A percentile compares a stretch with the other conserved stretches of the same genome.
phyloP scores from a whole-genome alignment of 2,329 filamentous ascomycete species.

The Conoideocrella luteorostrata region DNA sequence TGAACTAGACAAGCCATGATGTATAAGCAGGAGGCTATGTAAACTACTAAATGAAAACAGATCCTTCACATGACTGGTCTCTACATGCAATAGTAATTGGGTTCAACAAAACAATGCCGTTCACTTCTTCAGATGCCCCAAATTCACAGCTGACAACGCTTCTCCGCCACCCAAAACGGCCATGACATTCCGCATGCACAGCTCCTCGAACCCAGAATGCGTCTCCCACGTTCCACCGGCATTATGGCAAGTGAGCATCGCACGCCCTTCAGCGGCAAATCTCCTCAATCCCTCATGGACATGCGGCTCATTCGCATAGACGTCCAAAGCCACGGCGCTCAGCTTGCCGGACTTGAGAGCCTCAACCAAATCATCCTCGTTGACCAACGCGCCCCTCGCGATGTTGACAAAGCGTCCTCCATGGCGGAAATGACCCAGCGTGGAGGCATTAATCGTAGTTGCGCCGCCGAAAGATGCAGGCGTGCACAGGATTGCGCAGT shows the following conservation, averaged over 20 bases:
- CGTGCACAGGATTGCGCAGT: slow-evolving; percentile 58
- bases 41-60: too few relatives aligned
- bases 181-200: slow-evolving; percentile 62
- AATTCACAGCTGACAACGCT: slow-evolving; percentile 56
- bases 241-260: slow-evolving; percentile 60
- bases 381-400: slow-evolving; percentile 57
- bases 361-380: slow-evolving; percentile 55
- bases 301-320: slow-evolving; percentile 54
- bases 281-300: slow-evolving; percentile 40
- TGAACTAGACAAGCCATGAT: too few relatives aligned
- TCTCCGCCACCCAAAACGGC: slow-evolving; percentile 46
- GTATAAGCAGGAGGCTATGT: too few relatives aligned
- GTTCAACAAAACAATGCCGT: too few relatives aligned
- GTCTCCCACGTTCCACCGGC: slow-evolving; percentile 62
- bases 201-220: slow-evolving; percentile 58
- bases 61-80: too few relatives aligned
- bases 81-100: too few relatives aligned
- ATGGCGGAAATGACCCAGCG: slow-evolving; percentile 44
- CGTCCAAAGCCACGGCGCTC: slow-evolving; percentile 53
- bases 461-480: slow-evolving; percentile 35
- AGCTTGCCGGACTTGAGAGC: slow-evolving; percentile 49
- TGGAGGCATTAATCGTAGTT: slow-evolving; percentile 39
- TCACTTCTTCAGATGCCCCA: slow-evolving; percentile 38
- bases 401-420: slow-evolving; percentile 60
- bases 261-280: slow-evolving; percentile 34